Evolutionary conservation across 2,329 filamentous ascomycete species (phyloP), one percentile per base, ranked within the genome.

Genomic region (Penicillium concentricum): DNA sequence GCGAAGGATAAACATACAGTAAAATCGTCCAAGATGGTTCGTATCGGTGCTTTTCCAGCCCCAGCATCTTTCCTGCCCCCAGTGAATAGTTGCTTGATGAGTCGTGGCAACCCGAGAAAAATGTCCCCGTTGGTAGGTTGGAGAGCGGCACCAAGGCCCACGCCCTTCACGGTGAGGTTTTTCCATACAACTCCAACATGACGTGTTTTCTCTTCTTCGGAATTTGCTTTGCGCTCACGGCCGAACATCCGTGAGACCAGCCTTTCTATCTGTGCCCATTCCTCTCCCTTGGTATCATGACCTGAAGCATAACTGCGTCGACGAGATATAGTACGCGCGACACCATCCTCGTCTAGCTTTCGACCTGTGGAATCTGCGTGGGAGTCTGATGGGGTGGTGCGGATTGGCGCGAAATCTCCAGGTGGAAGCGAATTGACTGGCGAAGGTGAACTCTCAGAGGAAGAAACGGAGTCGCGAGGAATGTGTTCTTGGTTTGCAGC

Each of bases 201-300:
- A 22, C 87, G 78, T 0, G 86, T 88, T 68, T 88, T 84, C 63
- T 89, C 87, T 59, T 88, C 87, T 59, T 89, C 84, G 0, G 85
- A 88, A n/a, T 83, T 77, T 43, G 82, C 80, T 62, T 87, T 86
- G 6, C 88, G 80, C 20, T 82, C 82, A 34, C 79, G 76, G 6
- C 88, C 88, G 65, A 90, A 91, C 81, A 91, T 88, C 3, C 84
- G 83, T 0, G 86, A 89, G 78, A 91, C 85, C 38, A 90, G 44
- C n/a, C 56, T 65, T 47, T 70, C 63, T 15, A 74, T 69, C 45
- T 74, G 69, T 1, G 61, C 63, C 64, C 67, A 66, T 46, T 74
- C 71, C 10, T 71, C 70, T 2, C 62, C 61, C n/a, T 59, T 60
- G 6, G 41, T 42, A 1, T 61, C 61, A 8, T 66, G 55, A 4